Conservation (phyloP, 208 protist genomes). For the Balamuthia mandrillaris region DNA sequence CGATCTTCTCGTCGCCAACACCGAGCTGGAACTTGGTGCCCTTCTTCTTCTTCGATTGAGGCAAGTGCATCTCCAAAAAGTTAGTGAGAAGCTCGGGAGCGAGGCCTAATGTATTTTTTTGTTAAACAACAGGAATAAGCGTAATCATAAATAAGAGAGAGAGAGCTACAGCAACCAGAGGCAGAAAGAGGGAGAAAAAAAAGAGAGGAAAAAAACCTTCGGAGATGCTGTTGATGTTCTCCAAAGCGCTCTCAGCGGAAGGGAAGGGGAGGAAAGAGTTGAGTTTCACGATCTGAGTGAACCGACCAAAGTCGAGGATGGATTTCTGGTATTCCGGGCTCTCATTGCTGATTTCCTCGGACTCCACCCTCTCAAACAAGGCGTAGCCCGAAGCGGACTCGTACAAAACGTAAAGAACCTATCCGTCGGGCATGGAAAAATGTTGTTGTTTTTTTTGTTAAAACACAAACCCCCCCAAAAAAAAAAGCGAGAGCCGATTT, state of each 20-base stretch:
- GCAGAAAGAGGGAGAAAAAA: too few species aligned
- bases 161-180: too few species aligned
- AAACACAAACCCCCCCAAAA: too few species aligned
- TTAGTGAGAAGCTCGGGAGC: slow-evolving; percentile 75
- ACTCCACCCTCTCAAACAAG: slow-evolving; percentile 88
- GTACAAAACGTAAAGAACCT: slow-evolving; percentile 79
- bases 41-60: slow-evolving; percentile 76
- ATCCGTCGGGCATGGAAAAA: too few species aligned
- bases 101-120: slow-evolving; percentile 51
- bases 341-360: slow-evolving; percentile 85
- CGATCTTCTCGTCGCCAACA: slow-evolving; percentile 91
- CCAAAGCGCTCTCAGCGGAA: slow-evolving; percentile 93
- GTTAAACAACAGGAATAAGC: too few species aligned
- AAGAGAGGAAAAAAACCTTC: slow-evolving; percentile 76
- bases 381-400: slow-evolving; percentile 95
- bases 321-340: slow-evolving; percentile 81
- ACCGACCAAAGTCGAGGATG: slow-evolving; percentile 86
- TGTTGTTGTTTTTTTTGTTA: too few species aligned
- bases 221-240: slow-evolving; percentile 94
- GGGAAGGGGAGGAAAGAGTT: slow-evolving; percentile 92
- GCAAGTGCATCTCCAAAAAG: slow-evolving; percentile 91
- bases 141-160: too few species aligned
- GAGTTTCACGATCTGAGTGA: slow-evolving; percentile 91
- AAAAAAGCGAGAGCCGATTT: too few species aligned
- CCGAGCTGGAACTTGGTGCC: slow-evolving; percentile 84